Conservation (phyloP, 768 basidiomycete genomes). For the Epithele typhae region DNA sequence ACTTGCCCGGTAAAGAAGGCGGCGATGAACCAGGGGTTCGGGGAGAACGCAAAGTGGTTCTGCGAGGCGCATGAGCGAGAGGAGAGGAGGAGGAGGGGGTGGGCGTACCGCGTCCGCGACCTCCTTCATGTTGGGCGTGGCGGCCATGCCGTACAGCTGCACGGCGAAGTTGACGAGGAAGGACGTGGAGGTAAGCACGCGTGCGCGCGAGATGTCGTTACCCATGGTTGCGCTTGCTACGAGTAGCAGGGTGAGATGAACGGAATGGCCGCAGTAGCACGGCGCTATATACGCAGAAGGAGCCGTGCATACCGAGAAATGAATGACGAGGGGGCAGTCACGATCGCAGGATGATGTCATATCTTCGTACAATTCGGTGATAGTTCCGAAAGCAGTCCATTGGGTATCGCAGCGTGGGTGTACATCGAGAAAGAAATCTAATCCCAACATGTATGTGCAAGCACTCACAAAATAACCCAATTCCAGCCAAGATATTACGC, state of each 20-base stretch:
- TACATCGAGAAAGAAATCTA: no score
- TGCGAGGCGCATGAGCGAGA: neutral
- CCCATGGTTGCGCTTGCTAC: conserved; percentile 17
- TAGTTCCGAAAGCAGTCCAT: no score
- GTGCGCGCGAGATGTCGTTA: conserved; percentile 23
- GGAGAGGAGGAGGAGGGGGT: neutral
- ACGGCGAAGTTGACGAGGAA: conserved; percentile 25
- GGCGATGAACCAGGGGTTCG: conserved; percentile 29
- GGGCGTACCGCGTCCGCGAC: conserved; percentile 26
- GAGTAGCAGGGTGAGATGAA: neutral
- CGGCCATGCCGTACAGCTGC: conserved; percentile 26
- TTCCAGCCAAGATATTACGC: neutral
- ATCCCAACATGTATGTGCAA: no score
- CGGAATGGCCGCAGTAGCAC: neutral
- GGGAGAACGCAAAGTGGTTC: conserved; percentile 32
- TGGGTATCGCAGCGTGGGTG: no score
- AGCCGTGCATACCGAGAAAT: neutral
- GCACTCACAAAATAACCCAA: no score
- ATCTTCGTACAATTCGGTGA: no score
- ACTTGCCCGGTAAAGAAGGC: conserved; percentile 29
- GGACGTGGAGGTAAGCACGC: conserved; percentile 24
- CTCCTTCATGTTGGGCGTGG: conserved; percentile 30
- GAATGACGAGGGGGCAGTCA: neutral
- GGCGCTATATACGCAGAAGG: neutral
- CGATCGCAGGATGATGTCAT: conserved; percentile 1